Evolutionary conservation across 306 rosid species (phyloP).

Genomic region (Trifolium pratense): DNA sequence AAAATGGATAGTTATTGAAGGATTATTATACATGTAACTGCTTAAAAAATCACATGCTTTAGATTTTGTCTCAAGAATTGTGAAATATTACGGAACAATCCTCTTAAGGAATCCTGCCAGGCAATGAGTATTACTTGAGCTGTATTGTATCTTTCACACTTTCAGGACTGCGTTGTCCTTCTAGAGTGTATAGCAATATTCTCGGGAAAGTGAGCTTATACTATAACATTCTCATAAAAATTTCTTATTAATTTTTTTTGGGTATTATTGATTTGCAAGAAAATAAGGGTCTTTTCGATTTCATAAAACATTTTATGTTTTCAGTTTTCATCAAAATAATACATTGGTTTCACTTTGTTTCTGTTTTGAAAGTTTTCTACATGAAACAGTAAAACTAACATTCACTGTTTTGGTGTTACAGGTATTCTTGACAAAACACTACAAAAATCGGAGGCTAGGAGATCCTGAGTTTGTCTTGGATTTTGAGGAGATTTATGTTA

Average conservation of each 20-base stretch:
- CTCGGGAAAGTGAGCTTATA: background rate
- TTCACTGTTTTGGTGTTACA: constrained; percentile 43
- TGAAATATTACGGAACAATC: background rate
- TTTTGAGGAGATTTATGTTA: constrained; percentile 89
- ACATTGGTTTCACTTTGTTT: background rate
- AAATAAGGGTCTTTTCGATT: background rate
- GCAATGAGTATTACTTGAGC: background rate
- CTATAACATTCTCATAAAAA: background rate
- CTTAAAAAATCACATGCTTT: background rate
- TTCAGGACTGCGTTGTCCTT: background rate
- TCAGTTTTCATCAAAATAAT: background rate
- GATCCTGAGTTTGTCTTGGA: constrained; percentile 91
- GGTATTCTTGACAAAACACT: constrained; percentile 93
- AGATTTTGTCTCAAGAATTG: background rate
- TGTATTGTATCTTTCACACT: background rate
- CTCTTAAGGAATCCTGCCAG: background rate
- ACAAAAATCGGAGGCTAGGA: constrained; percentile 71
- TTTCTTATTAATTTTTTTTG: too few relatives aligned
- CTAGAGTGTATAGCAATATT: background rate
- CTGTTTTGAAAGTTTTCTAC: background rate
- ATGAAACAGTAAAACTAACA: background rate
- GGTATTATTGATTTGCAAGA: too few relatives aligned
- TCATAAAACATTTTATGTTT: background rate
- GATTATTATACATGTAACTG: constrained; percentile 3
- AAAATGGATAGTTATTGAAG: background rate